Conservation (phyloP, 257 asterid genomes). For the Orobanche coerulescens region DNA sequence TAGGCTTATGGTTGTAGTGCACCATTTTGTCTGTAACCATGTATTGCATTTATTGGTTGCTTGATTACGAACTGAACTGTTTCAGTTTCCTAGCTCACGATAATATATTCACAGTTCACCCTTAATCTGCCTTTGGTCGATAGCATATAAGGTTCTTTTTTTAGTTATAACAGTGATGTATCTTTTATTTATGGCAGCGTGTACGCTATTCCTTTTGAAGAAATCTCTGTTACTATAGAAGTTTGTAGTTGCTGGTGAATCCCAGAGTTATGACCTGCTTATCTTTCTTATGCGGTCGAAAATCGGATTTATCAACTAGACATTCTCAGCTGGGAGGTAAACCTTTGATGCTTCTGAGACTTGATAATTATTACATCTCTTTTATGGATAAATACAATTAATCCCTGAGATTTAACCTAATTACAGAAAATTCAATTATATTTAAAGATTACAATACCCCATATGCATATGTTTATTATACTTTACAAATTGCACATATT, state of each 20-base stretch:
- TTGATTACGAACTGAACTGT: neutral
- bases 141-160: neutral
- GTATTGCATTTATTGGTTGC: neutral
- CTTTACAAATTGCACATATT: no score
- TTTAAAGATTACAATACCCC: no score
- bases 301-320: conserved; percentile 21
- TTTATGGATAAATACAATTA: neutral
- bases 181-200: conserved; percentile 23
- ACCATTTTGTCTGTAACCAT: neutral
- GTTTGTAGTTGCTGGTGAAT: conserved; percentile 22
- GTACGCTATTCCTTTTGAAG: conserved; percentile 7
- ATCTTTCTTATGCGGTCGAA: conserved; percentile 39
- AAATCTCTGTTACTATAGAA: conserved; percentile 13
- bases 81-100: neutral
- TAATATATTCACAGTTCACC: neutral
- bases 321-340: conserved; percentile 41
- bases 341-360: conserved; percentile 1
- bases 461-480: no score
- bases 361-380: neutral
- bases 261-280: conserved; percentile 64
- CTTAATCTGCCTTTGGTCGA: neutral
- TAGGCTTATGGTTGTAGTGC: no score
- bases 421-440: neutral
- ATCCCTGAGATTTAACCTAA: neutral
- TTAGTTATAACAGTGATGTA: conserved; percentile 13